Base-by-base conservation (phyloP, 129 eudicot species). In the Flaveria sonorensis region DNA sequence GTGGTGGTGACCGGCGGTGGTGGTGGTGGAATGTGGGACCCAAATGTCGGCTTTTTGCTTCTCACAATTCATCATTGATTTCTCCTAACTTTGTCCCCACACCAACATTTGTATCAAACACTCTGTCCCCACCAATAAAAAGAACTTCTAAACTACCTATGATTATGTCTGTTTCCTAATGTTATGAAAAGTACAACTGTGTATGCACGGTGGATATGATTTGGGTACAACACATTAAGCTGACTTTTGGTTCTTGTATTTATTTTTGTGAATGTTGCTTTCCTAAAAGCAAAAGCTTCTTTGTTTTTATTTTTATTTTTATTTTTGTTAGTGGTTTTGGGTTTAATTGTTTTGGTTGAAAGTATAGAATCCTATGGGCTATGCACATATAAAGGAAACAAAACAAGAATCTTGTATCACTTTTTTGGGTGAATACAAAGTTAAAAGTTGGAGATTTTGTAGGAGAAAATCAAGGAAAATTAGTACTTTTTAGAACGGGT, bases 11-110 rank as follows among this genome's bases (percentile, higher is more conserved):
- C 40, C 40, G 40, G 40, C 5, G 40, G 77, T 73, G 82, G 76
- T 65, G 81, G 77, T 71, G 81, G 77, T 75, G 77, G 75, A 26
- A n/a, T 36, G 74, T 68, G 87, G 96, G 90, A 23, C 91, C 92
- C 70, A 73, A 70, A 24, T 92, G 97, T 92, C 96, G 81, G 89
- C 69, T 84, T 81, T 89, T 86, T 83, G 96, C 87, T 87, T 82
- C 80, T 82, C 91, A 76, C 74, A 76, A 26, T 62, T 30, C 87
- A 88, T 88, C 88, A 84, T 87, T 83, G 81, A 80, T 85, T 82
- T 87, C 92, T 83, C 87, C 87, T 81, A 81, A 81, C 82, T 69
- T 69, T 81, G 89, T 82, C 84, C 88, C 89, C 86, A 78, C 87
- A 74, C 47, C 69, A 73, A 53, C 59, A 74, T 73, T 72, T 83